Evolutionary conservation across 805 yeast genomes (phyloP).

Genomic region (Lipomyces sp.): DNA sequence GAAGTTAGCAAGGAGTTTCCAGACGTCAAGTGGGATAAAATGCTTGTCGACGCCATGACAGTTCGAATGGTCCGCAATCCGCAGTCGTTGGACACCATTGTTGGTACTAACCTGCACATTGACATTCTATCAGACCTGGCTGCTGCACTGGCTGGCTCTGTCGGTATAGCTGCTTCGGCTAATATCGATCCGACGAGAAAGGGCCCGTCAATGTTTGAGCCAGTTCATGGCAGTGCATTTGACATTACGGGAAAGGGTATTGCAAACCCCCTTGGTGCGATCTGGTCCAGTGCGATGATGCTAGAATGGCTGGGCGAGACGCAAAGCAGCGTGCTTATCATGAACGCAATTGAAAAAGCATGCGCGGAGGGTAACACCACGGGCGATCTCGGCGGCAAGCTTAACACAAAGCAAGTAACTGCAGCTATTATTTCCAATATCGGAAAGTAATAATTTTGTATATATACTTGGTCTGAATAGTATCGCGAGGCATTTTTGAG

Average conservation of each 20-base stretch:
- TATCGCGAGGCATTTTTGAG: no score
- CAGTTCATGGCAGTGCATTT: slow-evolving; percentile 39
- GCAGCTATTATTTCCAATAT: slow-evolving; percentile 17
- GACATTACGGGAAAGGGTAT: slow-evolving; percentile 38
- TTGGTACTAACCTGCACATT: slow-evolving; percentile 37
- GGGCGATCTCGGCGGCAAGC: slow-evolving; percentile 26
- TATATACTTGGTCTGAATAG: no score
- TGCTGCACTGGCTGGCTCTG: slow-evolving; percentile 35
- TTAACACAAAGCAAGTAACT: slow-evolving; percentile 30
- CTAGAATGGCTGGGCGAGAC: slow-evolving; percentile 35
- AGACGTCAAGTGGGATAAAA: slow-evolving; percentile 38
- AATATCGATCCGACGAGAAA: slow-evolving; percentile 36
- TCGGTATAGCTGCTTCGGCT: slow-evolving; percentile 38
- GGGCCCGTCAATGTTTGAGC: slow-evolving; percentile 36
- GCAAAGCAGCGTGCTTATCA: slow-evolving; percentile 20
- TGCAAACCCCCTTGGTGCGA: slow-evolving; percentile 37
- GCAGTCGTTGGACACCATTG: slow-evolving; percentile 32
- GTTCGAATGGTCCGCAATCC: slow-evolving; percentile 36
- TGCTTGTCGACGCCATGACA: slow-evolving; percentile 39
- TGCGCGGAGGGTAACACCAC: slow-evolving; percentile 18
- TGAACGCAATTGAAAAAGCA: slow-evolving; percentile 17
- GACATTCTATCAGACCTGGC: slow-evolving; percentile 37
- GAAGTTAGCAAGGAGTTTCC: slow-evolving; percentile 35
- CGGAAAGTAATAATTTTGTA: no score
- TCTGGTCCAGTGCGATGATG: slow-evolving; percentile 39